A percentile compares a stretch with the other conserved stretches of the same genome.
These are phyloP conservation scores for Rhodamnia rubescens DNA, from an alignment of 345 rosid species.

Conservation along the genomic window DNA sequence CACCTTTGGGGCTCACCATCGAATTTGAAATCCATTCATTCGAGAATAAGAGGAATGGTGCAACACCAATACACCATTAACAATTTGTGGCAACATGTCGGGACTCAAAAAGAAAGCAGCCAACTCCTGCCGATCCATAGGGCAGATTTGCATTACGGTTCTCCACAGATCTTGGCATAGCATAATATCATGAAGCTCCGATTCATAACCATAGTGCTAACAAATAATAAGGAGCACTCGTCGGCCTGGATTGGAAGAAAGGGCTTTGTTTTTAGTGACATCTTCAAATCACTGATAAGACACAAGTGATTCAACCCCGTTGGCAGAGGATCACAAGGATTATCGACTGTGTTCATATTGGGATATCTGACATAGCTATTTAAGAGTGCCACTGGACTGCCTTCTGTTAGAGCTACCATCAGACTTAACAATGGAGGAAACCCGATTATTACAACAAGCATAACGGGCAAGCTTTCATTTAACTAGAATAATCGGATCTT, in stretches of 20 bases:
- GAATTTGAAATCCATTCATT: not conserved
- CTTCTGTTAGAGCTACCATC: not conserved
- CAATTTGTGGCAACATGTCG: not conserved
- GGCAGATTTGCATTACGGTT: not conserved
- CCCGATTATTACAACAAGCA: slow-evolving; percentile 5
- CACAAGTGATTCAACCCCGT: not conserved
- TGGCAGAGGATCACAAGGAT: not conserved
- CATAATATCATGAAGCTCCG: not conserved
- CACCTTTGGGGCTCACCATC: not conserved
- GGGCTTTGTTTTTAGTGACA: not conserved
- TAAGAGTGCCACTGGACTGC: not conserved
- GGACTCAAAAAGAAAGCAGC: not conserved
- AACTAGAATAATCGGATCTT: slow-evolving; percentile 4
- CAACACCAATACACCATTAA: not conserved
- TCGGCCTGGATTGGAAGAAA: no score
- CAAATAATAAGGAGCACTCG: not conserved
- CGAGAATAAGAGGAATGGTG: not conserved
- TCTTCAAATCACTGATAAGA: not conserved
- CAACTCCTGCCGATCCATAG: not conserved
- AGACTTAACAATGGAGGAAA: not conserved
- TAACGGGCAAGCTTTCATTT: slow-evolving; percentile 19
- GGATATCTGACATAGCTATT: not conserved
- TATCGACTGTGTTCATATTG: not conserved
- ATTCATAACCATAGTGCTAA: not conserved
- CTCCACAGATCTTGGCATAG: not conserved